A percentile compares a stretch with the other conserved stretches of the same genome.
Conservation (phyloP, 805 yeast species). For the Grigorovia yakushimaensis region DNA sequence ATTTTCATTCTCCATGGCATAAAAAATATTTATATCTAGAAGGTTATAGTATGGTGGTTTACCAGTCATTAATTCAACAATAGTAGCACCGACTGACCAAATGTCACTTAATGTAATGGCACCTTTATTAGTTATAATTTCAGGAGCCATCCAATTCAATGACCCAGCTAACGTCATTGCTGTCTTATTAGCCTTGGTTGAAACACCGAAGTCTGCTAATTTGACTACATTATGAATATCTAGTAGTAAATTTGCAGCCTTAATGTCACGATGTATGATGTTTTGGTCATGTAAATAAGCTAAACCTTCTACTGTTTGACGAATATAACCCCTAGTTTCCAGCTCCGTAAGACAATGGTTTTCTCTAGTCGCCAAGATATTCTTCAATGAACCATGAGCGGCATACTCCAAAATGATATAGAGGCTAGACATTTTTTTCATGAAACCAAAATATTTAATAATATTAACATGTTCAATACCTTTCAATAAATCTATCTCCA, state of each 20-base stretch:
- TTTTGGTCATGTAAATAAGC: slow-evolving; percentile 65
- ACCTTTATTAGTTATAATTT: slow-evolving; percentile 74
- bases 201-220: slow-evolving; percentile 93
- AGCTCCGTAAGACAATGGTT: slow-evolving; percentile 43
- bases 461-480: slow-evolving; percentile 80
- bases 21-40: slow-evolving; percentile 29
- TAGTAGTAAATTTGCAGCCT: slow-evolving; percentile 81
- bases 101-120: slow-evolving; percentile 83
- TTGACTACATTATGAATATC: slow-evolving; percentile 67
- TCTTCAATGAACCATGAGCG: slow-evolving; percentile 55
- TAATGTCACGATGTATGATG: slow-evolving; percentile 85
- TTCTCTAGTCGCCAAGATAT: slow-evolving; percentile 26
- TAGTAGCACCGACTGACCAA: slow-evolving; percentile 94
- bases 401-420: slow-evolving; percentile 75
- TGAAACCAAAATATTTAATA: slow-evolving; percentile 85
- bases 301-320: slow-evolving; percentile 65
- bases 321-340: slow-evolving; percentile 48
- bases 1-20: slow-evolving; percentile 32
- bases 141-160: slow-evolving; percentile 99
- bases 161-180: slow-evolving; percentile 70
- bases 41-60: slow-evolving; percentile 75
- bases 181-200: slow-evolving; percentile 63
- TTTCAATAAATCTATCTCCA: slow-evolving; percentile 66
- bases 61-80: slow-evolving; percentile 76
- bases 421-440: slow-evolving; percentile 53